Base-by-base conservation (phyloP, 2,329 filamentous ascomycete species). In the Aspergillus pseudoviridinutans region DNA sequence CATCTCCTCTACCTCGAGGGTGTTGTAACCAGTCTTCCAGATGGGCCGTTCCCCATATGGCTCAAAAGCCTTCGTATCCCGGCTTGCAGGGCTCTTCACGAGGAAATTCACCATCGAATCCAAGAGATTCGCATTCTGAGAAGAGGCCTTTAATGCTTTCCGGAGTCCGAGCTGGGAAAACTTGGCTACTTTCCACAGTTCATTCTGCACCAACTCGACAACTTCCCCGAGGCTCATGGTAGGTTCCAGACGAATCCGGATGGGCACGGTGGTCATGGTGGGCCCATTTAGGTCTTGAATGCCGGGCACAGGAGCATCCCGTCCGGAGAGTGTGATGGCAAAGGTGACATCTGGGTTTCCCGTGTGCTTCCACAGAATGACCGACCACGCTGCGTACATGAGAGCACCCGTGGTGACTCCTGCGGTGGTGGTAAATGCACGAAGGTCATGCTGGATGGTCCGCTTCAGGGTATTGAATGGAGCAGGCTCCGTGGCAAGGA, bases 381-480 rank as follows among this genome's bases (percentile, higher is more conserved):
- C 42, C 9, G 58, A 53, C 60, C 60, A 62, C 4, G 60, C 60
- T 25, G 53, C 53, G 44, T 60, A 60, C n/a, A 62, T 50, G 14
- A 58, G 27, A 14, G 55, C 49, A 27, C 58, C 58, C 9, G 41
- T n/a, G 22, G 57, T 51, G 47, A 59, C 46, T 20, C 49, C 50
- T 20, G 38, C 20, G 29, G 42, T 28, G 50, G 49, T 46, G 12
- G 54, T 32, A 38, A 53, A 49, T 24, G 46, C 24, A 28, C 14
- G 53, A 46, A 50, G 50, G 41, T 47, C 24, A 14, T 41, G 47
- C 17, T 51, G 17, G 42, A 58, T 29, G 17, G 24, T 49, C 28
- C 28, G 38, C 44, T 50, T 41, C 29, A 55, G 41, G 27, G 52
- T 44, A n/a, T 52, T 56, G 42, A 9, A 20, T 27, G 25, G 25